Percentiles rank a stretch among this genome's conserved stretches.
Evolutionary conservation across 73 alveolate genomes (phyloP).

Genomic region (Paramecium caudatum): DNA sequence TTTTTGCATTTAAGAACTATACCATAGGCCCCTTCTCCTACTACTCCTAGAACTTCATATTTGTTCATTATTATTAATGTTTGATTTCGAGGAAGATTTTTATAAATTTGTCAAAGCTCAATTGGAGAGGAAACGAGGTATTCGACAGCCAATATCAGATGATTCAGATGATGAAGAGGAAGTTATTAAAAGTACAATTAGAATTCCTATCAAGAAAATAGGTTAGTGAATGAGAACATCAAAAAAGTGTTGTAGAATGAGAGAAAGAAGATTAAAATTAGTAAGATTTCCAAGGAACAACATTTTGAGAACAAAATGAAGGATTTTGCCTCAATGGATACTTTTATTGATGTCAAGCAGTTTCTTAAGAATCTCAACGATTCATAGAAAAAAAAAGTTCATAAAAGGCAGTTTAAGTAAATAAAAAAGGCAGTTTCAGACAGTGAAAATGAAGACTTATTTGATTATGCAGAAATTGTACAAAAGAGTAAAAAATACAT

Average conservation of each 20-base stretch:
- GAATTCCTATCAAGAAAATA: neutral
- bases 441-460: neutral
- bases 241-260: constrained; percentile 16
- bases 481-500: constrained; percentile 33
- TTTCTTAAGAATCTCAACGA: constrained; percentile 19
- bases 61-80: constrained; percentile 84
- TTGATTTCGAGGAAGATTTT: constrained; percentile 25
- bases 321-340: constrained; percentile 40
- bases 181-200: neutral
- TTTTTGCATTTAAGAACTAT: constrained; percentile 90
- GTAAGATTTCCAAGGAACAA: neutral
- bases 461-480: constrained; percentile 64
- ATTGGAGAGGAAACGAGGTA: constrained; percentile 18
- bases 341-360: constrained; percentile 54
- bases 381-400: neutral
- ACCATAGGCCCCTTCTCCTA: constrained; percentile 98
- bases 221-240: constrained; percentile 1
- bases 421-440: neutral
- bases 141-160: neutral
- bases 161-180: neutral
- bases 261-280: constrained; percentile 47
- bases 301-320: constrained; percentile 9
- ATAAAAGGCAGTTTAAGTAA: neutral
- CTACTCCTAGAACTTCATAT: constrained; percentile 93
- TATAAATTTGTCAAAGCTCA: constrained; percentile 45